Evolutionary conservation across 2,329 filamentous ascomycete genomes (phyloP).

Genomic region (Cytospora schulzeri): DNA sequence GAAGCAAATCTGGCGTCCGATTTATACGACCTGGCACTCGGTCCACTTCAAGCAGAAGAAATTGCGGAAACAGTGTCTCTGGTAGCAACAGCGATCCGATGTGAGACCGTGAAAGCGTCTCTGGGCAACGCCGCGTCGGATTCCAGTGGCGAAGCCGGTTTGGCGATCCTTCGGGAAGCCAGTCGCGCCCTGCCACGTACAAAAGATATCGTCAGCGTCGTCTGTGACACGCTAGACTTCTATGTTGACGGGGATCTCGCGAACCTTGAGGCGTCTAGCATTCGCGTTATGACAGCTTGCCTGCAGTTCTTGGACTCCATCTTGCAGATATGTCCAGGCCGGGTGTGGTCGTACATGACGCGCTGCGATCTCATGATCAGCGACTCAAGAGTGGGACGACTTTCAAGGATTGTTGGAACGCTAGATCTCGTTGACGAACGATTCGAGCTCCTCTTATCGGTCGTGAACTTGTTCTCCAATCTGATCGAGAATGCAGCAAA

Average conservation of each 20-base stretch:
- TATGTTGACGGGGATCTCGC: slow-evolving; percentile 60
- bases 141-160: slow-evolving; percentile 36
- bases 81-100: slow-evolving; percentile 69
- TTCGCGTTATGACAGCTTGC: slow-evolving; percentile 70
- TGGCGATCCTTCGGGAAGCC: slow-evolving; percentile 60
- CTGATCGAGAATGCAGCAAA: slow-evolving; percentile 75
- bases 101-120: slow-evolving; percentile 45
- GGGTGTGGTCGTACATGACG: slow-evolving; percentile 87
- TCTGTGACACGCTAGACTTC: slow-evolving; percentile 83
- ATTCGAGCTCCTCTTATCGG: slow-evolving; percentile 76
- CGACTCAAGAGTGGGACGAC: slow-evolving; percentile 73
- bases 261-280: slow-evolving; percentile 62
- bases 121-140: slow-evolving; percentile 8
- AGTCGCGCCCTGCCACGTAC: slow-evolving; percentile 58
- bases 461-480: slow-evolving; percentile 72
- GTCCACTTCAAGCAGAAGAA: slow-evolving; percentile 59
- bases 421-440: slow-evolving; percentile 77
- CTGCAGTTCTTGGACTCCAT: slow-evolving; percentile 78
- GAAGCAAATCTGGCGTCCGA: slow-evolving; percentile 66
- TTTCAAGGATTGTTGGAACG: slow-evolving; percentile 78
- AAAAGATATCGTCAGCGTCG: slow-evolving; percentile 76
- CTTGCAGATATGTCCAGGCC: slow-evolving; percentile 72
- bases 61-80: slow-evolving; percentile 74
- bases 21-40: slow-evolving; percentile 54
- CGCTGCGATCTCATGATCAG: slow-evolving; percentile 78